These are phyloP conservation scores for Xylariomycetidae sp. DNA, from an alignment of 2,329 filamentous ascomycete species.

Conservation along the genomic window DNA sequence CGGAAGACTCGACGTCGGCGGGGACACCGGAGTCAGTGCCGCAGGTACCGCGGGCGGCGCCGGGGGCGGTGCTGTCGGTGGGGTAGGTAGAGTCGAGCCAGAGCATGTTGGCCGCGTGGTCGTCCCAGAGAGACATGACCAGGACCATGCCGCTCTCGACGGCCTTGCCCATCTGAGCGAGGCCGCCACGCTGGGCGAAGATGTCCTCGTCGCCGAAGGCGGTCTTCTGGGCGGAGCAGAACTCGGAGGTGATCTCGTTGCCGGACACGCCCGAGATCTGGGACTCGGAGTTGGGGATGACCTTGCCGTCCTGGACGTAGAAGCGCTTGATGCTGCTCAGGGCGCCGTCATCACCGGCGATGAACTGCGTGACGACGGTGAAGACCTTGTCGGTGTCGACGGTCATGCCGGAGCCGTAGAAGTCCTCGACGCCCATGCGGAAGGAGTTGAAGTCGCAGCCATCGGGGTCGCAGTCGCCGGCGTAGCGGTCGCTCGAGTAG, in stretches of 20 bases:
- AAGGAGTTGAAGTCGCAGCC: constrained; percentile 61
- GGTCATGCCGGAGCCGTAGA: constrained; percentile 50
- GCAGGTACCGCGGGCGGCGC: constrained; percentile 43
- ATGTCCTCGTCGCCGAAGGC: constrained; percentile 45
- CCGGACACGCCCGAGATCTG: constrained; percentile 23
- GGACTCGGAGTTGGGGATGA: constrained; percentile 33
- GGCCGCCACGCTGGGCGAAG: constrained; percentile 47
- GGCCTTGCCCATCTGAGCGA: constrained; percentile 45
- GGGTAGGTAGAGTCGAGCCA: constrained; percentile 60
- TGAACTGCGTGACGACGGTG: constrained; percentile 57
- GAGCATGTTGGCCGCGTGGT: constrained; percentile 30
- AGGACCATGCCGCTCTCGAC: constrained; percentile 53
- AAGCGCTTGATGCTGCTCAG: constrained; percentile 51
- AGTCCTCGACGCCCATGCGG: constrained; percentile 52
- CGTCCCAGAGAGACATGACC: constrained; percentile 55
- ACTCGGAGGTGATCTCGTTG: constrained; percentile 43
- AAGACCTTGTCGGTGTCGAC: constrained; percentile 49
- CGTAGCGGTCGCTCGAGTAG: constrained; percentile 43
- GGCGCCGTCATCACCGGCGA: constrained; percentile 33
- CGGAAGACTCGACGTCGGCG: constrained; percentile 32
- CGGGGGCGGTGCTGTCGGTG: constrained; percentile 30
- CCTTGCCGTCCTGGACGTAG: constrained; percentile 52
- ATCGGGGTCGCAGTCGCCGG: constrained; percentile 55
- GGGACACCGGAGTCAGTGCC: constrained; percentile 38
- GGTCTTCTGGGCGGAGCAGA: constrained; percentile 49